Conservation (phyloP, 768 basidiomycete species). For the Lenzites betulinus region DNA sequence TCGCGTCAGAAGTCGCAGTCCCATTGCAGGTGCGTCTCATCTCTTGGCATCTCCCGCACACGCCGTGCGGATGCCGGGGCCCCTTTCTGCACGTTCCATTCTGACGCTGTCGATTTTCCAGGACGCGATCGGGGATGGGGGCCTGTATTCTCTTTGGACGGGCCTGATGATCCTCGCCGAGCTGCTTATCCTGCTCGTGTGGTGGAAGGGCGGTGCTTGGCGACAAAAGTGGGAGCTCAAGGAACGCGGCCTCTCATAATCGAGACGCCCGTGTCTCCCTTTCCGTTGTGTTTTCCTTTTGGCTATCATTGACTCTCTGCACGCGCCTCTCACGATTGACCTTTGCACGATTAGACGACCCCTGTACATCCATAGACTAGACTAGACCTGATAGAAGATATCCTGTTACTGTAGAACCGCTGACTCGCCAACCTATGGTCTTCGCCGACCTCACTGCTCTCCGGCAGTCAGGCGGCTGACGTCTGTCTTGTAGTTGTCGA, state of each 20-base stretch:
- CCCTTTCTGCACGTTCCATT: neutral
- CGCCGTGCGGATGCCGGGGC: no score
- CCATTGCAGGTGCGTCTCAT: conserved; percentile 59
- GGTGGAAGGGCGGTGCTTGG: conserved; percentile 62
- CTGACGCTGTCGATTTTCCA: conserved; percentile 26
- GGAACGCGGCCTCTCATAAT: conserved; percentile 33
- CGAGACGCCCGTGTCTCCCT: no score
- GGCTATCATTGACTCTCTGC: neutral
- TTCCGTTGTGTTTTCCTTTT: neutral
- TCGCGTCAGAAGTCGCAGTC: conserved; percentile 71
- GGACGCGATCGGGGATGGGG: conserved; percentile 75
- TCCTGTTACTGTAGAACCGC: neutral
- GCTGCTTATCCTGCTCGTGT: conserved; percentile 58
- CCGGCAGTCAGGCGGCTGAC: neutral
- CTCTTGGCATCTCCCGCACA: no score
- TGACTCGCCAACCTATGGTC: neutral
- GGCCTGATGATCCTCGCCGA: conserved; percentile 55
- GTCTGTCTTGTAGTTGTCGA: conserved; percentile 3
- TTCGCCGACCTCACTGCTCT: neutral
- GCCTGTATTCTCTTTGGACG: conserved; percentile 71
- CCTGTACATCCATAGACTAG: neutral
- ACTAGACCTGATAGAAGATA: neutral
- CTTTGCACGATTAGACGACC: neutral
- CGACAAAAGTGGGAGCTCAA: conserved; percentile 49
- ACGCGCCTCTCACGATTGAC: neutral